Base-by-base conservation (phyloP, 2,329 filamentous ascomycete species). In the Madurella fahalii region DNA sequence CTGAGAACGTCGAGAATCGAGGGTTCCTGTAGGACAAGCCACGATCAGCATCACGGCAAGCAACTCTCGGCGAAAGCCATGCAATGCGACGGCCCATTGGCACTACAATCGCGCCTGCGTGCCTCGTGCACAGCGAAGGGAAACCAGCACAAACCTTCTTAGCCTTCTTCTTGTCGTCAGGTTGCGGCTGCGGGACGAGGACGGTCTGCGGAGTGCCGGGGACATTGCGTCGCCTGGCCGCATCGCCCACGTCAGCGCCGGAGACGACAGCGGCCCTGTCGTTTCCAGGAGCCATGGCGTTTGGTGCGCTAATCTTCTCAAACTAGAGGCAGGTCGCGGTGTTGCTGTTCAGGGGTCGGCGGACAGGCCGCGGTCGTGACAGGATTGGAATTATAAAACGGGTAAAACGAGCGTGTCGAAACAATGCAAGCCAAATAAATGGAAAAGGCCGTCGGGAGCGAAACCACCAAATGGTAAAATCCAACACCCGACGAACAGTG, bases 1-100 rank as follows among this genome's bases (percentile, higher is more conserved):
- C 79, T 76, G 61, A 91, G 79, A 63, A 81, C 76, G 53, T 85
- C 70, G 63, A 89, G 72, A 60, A 88, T 69, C 20, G 81, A 82
- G 62, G 81, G 77, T 61, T 77, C 70, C 72, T 80, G 56, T 4
- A 52, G 31, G 20, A 54, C 20, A 34, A 1, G 49, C 25, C 42
- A 13, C 2, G 34, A 57, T 72, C 49, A 68, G 66, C 58, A 59
- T 12, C 39, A 60, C 50, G 57, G 54, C 39, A 40, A 12, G 39
- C 5, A 15, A 46, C 3, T 34, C 43, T n/a, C 13, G 9, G 7
- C 18, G 41, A 44, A 31, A 45, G 17, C 20, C 8, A 31, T 25
- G 20, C 43, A 47, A 13, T 42, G 50, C 5, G 42, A 31, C 12
- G 30, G 16, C 11, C n/a, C 41, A 40, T 31, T 30, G 32, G 11